Percentiles rank a stretch among this genome's conserved stretches.
Conservation (phyloP, 257 asterid genomes). For the Solanum piurae region DNA sequence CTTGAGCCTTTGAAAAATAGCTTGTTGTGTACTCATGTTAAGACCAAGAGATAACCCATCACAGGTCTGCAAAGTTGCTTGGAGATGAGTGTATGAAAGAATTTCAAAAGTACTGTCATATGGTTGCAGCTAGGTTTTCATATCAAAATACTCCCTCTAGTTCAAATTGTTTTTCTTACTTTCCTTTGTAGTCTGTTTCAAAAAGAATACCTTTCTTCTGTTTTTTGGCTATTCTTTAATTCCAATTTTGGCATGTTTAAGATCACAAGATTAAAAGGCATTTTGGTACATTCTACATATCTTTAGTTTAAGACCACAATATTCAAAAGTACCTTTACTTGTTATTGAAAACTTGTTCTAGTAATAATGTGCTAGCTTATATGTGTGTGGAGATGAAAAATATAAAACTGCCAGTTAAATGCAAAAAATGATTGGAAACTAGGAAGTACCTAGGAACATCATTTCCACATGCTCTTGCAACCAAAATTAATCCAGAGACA, state of each 20-base stretch:
- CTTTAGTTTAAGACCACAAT: background rate
- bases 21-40: background rate
- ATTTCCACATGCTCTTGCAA: constrained; percentile 77
- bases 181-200: background rate
- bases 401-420: background rate
- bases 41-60: background rate
- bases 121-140: background rate
- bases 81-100: background rate
- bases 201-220: background rate
- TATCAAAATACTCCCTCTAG: background rate
- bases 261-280: background rate
- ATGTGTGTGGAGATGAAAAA: background rate
- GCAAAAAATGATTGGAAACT: background rate
- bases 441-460: constrained; percentile 67
- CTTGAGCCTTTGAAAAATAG: background rate
- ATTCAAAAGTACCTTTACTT: background rate
- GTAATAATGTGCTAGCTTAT: background rate
- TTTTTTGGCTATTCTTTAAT: background rate
- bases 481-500: constrained; percentile 64
- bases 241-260: background rate
- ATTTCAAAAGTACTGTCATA: background rate
- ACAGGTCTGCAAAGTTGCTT: background rate
- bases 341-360: background rate
- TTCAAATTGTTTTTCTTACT: background rate
- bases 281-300: background rate